Evolutionary conservation across 2,329 filamentous ascomycete genomes (phyloP), one percentile per base, ranked within the genome.

Genomic region (Aplosporella prunicola): DNA sequence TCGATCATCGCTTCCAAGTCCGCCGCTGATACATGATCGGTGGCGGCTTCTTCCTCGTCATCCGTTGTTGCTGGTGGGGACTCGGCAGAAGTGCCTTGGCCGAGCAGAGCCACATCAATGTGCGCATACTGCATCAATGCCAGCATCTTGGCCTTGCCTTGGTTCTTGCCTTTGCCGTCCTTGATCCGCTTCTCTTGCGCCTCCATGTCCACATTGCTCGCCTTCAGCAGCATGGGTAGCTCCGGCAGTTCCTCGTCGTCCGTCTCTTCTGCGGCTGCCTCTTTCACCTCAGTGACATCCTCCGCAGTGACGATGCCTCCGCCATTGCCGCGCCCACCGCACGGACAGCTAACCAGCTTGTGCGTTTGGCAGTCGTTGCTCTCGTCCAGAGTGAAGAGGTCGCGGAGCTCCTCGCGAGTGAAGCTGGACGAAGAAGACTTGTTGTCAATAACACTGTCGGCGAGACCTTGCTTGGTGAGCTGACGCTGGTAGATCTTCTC

Each of bases 401-500:
- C 78, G 35, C 70, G 66, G 17, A 84, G 57, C 47, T 84, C 80
- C 31, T 80, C 74, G 4, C 65, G 62, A 0, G 77, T 78, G 51
- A 85, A 85, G 22, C 72, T 74, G 7, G 71, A 66, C 16, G 69
- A 70, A 22, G 63, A 67, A 22, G 68, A 66, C 51, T 80, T 81
- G 43, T 75, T 70, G 45, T 84, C 79, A 49, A 85, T 78, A 20
- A 85, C 76, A 37, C 75, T 79, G 49, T 82, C 78, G 2, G 80
- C 78, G 2, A 85, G 63, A 2, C 78, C 78, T 47, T 75, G 70
- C 55, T 85, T 85, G 36, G 76, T 81, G 24, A 82, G 65, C 52
- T 85, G 80, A 7, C 80, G 66, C 53, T 84, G 80, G 60, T 75
- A 84, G 40, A 85, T 84, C 57, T 82, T 83, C 58, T 85, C 80